Percentiles rank a stretch among this genome's conserved stretches.
These are phyloP conservation scores for Colletotrichum kahawae DNA, from an alignment of 2,329 filamentous ascomycete species.

Conservation along the genomic window DNA sequence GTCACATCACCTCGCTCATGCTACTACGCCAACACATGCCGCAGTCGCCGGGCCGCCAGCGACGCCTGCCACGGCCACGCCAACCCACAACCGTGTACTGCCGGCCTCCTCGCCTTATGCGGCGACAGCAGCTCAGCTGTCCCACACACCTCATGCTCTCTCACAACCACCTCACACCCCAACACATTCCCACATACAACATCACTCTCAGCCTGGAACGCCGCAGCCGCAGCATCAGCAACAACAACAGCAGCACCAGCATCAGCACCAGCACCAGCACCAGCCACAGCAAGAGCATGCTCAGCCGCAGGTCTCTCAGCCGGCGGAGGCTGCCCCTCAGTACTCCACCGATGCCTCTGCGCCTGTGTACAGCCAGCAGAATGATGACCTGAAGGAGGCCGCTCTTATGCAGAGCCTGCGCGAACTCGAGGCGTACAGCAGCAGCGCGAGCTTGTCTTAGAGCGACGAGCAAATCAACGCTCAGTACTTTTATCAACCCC, in stretches of 20 bases:
- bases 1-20: slow-evolving; percentile 10
- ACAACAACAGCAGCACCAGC: slow-evolving; percentile 17
- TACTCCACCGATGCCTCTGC: slow-evolving; percentile 4
- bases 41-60: slow-evolving; percentile 2
- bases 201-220: slow-evolving; percentile 13
- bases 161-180: slow-evolving; percentile 9
- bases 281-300: slow-evolving; percentile 22
- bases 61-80: not conserved
- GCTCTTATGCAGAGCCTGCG: slow-evolving; percentile 22
- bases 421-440: slow-evolving; percentile 22
- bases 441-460: slow-evolving; percentile 12
- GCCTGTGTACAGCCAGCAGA: slow-evolving; percentile 15
- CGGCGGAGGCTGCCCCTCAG: not conserved
- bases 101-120: slow-evolving; percentile 15
- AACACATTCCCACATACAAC: slow-evolving; percentile 8
- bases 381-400: slow-evolving; percentile 19
- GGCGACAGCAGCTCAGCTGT: slow-evolving; percentile 9
- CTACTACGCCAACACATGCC: slow-evolving; percentile 8
- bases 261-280: not conserved
- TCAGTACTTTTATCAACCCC: slow-evolving; percentile 6
- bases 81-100: not conserved
- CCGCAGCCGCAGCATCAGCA: slow-evolving; percentile 17
- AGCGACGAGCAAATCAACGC: not conserved
- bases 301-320: slow-evolving; percentile 19
- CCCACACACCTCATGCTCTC: slow-evolving; percentile 13